Evolutionary conservation across 805 yeast genomes (phyloP).

Genomic region (Metschnikowia gelsemii): DNA sequence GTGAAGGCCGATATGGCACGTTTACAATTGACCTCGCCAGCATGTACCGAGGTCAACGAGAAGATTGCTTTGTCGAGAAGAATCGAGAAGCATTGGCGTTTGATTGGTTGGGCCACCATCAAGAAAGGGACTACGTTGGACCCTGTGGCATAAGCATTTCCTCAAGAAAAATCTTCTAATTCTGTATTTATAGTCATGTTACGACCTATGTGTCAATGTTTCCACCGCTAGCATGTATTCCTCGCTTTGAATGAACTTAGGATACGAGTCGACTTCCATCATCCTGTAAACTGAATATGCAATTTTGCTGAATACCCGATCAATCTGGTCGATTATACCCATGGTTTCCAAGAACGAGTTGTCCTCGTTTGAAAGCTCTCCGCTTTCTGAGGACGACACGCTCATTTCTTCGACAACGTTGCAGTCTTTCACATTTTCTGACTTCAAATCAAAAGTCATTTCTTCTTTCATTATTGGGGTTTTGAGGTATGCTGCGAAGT

Average conservation of each 20-base stretch:
- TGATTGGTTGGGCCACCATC: constrained; percentile 99
- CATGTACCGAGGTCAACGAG: constrained; percentile 97
- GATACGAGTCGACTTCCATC: constrained; percentile 73
- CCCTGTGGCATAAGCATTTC: constrained; percentile 50
- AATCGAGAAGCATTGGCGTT: constrained; percentile 99
- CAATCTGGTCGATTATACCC: constrained; percentile 9
- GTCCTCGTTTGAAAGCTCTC: constrained; percentile 4
- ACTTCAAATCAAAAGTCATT: constrained; percentile 7
- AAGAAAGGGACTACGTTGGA: constrained; percentile 89
- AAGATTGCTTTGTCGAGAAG: constrained; percentile 98
- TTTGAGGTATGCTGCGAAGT: constrained; percentile 13
- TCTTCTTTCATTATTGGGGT: constrained; percentile 15
- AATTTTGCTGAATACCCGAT: constrained; percentile 47
- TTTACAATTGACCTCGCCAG: constrained; percentile 93
- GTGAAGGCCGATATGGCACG: constrained; percentile 99
- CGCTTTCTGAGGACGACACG: constrained; percentile 5
- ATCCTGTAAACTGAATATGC: constrained; percentile 50
- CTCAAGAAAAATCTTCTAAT: constrained; percentile 5
- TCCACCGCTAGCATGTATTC: constrained; percentile 22
- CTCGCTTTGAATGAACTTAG: constrained; percentile 53
- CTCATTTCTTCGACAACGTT: constrained; percentile 4
- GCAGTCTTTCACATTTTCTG: not conserved
- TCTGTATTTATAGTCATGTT: constrained; percentile 17
- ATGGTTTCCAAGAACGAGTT: constrained; percentile 10
- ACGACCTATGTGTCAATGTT: constrained; percentile 13